Base-by-base conservation (phyloP, 2,329 filamentous ascomycete genomes). In the Basipetospora chlamydospora region DNA sequence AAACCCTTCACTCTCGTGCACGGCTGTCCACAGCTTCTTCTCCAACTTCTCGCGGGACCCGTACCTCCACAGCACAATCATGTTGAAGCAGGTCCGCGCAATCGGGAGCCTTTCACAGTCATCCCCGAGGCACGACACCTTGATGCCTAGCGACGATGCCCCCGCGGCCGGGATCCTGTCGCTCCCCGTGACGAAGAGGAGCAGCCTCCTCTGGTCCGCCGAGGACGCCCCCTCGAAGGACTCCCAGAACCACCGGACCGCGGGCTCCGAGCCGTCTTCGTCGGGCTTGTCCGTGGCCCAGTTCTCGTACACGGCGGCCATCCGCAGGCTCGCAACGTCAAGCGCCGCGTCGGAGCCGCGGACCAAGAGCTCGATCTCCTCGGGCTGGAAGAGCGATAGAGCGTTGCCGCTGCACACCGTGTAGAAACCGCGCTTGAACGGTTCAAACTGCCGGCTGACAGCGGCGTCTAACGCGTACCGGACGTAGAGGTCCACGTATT, bases 361-460 rank as follows among this genome's bases (percentile, higher is more conserved):
- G 5, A 95, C 72, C 1, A 94, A 67, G 3, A 93, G 69, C 53
- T 94, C 87, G 42, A 95, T 92, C 54, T 95, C 87, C 52, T 94
- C 86, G 0, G 87, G 80, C 12, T 83, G 73, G 55, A 94, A 94
- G 2, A 95, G 68, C 1, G 80, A 84, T 25, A 94, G 64, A 1
- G 87, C 86, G 51, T 90, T 93, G 25, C 86, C 84, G 25, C 80
- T 82, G 51, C 85, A 93, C 20, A 94, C 84, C 0, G 82, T 92
- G 54, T 85, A 95, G 57, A 95, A 95, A 1, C 87, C 87, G 38
- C 86, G 74, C 52, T 90, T 90, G 65, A 95, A 95, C 1, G 87
- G 86, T 51, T 93, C 85, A 44, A 92, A 95, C 50, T 94, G 86
- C 28, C 83, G 71, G 26, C 72, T 63, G 2, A 94, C 80, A 1